A percentile compares a stretch with the other conserved stretches of the same genome.
phyloP scores from a whole-genome alignment of 1,284 basidiomycete genomes.

The Ceratobasidium sp. region DNA sequence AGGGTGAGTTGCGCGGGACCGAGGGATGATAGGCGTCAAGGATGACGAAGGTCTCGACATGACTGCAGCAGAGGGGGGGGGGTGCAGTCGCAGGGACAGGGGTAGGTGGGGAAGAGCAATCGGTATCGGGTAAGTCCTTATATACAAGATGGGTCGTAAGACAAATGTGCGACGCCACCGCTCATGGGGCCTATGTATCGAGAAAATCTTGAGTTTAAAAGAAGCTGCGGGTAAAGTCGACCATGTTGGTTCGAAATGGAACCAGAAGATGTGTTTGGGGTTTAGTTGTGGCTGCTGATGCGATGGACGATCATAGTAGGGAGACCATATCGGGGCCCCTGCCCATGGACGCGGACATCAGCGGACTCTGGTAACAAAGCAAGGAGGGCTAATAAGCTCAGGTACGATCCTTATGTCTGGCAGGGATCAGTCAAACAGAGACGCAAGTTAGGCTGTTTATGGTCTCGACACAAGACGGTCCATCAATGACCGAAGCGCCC shows the following conservation, averaged over 20 bases:
- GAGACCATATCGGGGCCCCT: conserved; percentile 18
- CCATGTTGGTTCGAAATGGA: background rate
- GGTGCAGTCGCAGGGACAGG: conserved; percentile 14
- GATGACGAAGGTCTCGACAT: conserved; percentile 33
- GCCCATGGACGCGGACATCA: background rate
- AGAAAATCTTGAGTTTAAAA: conserved; percentile 6
- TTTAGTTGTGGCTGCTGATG: conserved; percentile 8
- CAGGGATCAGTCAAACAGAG: background rate
- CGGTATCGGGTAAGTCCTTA: conserved; percentile 6
- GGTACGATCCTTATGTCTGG: background rate
- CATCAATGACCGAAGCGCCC: conserved; percentile 13
- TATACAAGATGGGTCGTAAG: background rate
- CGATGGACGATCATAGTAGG: conserved; percentile 9
- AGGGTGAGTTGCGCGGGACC: conserved; percentile 39
- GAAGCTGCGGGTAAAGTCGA: conserved; percentile 21
- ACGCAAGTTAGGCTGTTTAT: conserved; percentile 11
- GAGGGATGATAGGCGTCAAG: conserved; percentile 28
- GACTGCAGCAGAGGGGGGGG: background rate
- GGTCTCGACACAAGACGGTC: background rate
- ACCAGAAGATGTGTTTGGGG: conserved; percentile 14
- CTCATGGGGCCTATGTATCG: conserved; percentile 10
- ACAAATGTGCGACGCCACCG: conserved; percentile 32
- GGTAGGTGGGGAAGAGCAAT: background rate
- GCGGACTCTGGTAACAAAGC: conserved; percentile 9
- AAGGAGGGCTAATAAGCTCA: conserved; percentile 7